These are phyloP conservation scores for Diaporthe ampelina DNA, from an alignment of 2,329 filamentous ascomycete genomes.

Conservation along the genomic window DNA sequence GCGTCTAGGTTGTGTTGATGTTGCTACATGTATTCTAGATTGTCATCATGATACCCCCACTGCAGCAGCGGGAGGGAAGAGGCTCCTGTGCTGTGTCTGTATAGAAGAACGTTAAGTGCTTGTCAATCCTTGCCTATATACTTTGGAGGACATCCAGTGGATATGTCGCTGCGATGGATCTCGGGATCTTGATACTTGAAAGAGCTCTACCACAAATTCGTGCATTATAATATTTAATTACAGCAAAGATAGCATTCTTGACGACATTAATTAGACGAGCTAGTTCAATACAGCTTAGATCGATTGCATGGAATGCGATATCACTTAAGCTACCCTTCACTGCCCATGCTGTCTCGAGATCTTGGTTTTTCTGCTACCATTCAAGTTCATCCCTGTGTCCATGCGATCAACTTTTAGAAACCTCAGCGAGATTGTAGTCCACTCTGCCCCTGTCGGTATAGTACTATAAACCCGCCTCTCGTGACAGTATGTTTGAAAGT, in stretches of 20 bases:
- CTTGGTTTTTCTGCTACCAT: too few relatives aligned
- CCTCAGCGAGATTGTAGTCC: not conserved
- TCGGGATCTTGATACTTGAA: not conserved
- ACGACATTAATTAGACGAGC: too few relatives aligned
- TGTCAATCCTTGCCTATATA: not conserved
- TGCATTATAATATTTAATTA: not conserved
- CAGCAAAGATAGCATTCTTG: not conserved
- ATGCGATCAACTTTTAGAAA: too few relatives aligned
- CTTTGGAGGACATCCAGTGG: not conserved
- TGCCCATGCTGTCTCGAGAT: too few relatives aligned
- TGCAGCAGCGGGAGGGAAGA: conserved; percentile 31
- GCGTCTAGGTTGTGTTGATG: conserved; percentile 11
- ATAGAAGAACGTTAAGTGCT: conserved; percentile 18
- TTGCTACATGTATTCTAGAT: conserved; percentile 27
- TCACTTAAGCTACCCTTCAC: too few relatives aligned
- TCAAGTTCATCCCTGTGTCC: too few relatives aligned
- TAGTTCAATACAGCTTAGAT: not conserved
- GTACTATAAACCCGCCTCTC: too few relatives aligned
- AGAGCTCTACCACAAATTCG: too few relatives aligned
- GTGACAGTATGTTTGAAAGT: not conserved
- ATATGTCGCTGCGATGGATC: too few relatives aligned
- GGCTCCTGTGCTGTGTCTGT: conserved; percentile 27
- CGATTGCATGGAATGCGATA: too few relatives aligned
- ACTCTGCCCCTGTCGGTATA: too few relatives aligned
- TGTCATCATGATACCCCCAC: conserved; percentile 34